These are phyloP conservation scores for Thraustotheca clavata DNA, from an alignment of 352 stramenopile species.

Conservation along the genomic window DNA sequence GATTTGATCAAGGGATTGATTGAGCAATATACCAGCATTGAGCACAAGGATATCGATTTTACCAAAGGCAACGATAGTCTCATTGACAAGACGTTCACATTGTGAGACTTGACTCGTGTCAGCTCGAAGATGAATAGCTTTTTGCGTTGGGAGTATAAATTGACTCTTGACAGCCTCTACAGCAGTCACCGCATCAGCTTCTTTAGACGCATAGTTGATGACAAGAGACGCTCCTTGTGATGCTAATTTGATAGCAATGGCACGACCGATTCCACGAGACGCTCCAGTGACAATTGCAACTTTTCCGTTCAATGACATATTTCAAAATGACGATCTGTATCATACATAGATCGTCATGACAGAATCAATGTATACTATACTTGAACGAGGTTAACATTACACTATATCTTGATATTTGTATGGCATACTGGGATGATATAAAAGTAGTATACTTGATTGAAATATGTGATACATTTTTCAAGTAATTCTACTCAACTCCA, in stretches of 20 bases:
- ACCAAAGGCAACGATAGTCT: not conserved
- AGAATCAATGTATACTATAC: too few relatives aligned
- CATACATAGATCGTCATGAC: not conserved
- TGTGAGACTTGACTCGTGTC: not conserved
- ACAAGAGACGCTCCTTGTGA: not conserved
- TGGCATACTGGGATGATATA: too few relatives aligned
- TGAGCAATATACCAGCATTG: conserved; percentile 6
- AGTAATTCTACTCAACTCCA: too few relatives aligned
- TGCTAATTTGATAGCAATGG: not conserved
- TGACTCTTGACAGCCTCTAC: not conserved
- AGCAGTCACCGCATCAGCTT: not conserved
- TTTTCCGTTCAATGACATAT: not conserved
- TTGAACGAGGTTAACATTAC: too few relatives aligned
- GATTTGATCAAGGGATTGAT: not conserved
- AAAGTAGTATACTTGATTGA: too few relatives aligned
- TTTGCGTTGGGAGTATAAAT: not conserved
- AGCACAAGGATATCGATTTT: conserved; percentile 9
- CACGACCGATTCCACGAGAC: not conserved
- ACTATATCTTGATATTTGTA: too few relatives aligned
- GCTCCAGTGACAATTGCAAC: not conserved
- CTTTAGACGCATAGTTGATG: conserved; percentile 12
- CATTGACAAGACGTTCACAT: not conserved
- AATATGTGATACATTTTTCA: too few relatives aligned
- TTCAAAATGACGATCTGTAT: not conserved
- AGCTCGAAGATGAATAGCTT: not conserved